phyloP scores from a whole-genome alignment of 2,329 filamentous ascomycete genomes.

The Pseudopithomyces chartarum region DNA sequence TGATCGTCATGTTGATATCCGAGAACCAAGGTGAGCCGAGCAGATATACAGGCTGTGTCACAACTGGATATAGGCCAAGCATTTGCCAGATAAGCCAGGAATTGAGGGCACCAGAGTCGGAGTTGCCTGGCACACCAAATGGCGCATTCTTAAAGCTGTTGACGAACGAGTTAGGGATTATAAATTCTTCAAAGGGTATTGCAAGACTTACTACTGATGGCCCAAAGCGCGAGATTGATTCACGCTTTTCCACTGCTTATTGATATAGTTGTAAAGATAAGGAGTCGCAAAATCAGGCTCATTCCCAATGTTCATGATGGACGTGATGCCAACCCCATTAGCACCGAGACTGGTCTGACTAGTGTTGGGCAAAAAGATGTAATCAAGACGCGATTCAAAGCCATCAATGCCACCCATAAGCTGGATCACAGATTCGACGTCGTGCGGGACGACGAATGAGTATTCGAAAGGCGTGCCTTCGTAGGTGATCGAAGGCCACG shows the following conservation, averaged over 20 bases:
- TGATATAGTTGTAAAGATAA: conserved; percentile 55
- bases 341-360: conserved; percentile 39
- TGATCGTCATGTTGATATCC: conserved; percentile 63
- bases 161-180: conserved; percentile 4
- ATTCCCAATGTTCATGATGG: conserved; percentile 62
- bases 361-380: conserved; percentile 42
- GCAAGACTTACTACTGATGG: conserved; percentile 34
- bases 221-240: conserved; percentile 33
- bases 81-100: conserved; percentile 56
- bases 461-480: conserved; percentile 48
- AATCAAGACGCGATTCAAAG: conserved; percentile 45
- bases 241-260: conserved; percentile 46
- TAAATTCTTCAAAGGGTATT: background rate
- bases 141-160: conserved; percentile 25
- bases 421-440: conserved; percentile 43
- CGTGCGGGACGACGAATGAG: conserved; percentile 45
- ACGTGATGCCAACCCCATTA: conserved; percentile 46
- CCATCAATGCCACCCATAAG: conserved; percentile 42
- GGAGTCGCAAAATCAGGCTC: conserved; percentile 70
- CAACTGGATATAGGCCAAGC: conserved; percentile 57
- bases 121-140: conserved; percentile 50
- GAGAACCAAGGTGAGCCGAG: conserved; percentile 53
- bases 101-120: conserved; percentile 51
- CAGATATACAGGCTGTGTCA: conserved; percentile 69
- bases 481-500: conserved; percentile 43